These are phyloP conservation scores for Ceriops decandra DNA, from an alignment of 345 rosid species.

Conservation along the genomic window DNA sequence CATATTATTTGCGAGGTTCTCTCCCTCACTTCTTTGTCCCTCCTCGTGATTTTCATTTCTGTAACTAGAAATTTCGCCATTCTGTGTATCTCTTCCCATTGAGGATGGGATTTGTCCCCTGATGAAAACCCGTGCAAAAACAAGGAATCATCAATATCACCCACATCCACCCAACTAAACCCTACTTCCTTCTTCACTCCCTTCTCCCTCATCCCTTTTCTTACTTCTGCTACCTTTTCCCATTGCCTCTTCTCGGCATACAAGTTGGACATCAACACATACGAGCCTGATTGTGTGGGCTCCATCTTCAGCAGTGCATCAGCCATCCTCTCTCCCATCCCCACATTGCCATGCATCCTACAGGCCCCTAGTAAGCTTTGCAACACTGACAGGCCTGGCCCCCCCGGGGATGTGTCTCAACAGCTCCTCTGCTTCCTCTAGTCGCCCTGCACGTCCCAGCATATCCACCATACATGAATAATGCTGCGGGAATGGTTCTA, in stretches of 20 bases:
- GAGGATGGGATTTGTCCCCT: constrained; percentile 66
- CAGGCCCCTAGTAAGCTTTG: constrained; percentile 86
- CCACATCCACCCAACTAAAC: constrained; percentile 77
- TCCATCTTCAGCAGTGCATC: constrained; percentile 56
- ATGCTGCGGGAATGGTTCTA: constrained; percentile 69
- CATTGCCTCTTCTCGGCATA: constrained; percentile 78
- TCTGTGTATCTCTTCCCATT: constrained; percentile 44
- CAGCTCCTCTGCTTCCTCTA: constrained; percentile 67
- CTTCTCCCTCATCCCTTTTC: constrained; percentile 66
- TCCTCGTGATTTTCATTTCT: constrained; percentile 52
- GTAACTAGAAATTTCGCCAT: constrained; percentile 54
- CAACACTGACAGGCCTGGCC: constrained; percentile 62
- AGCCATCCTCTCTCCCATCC: constrained; percentile 60
- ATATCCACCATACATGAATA: constrained; percentile 90
- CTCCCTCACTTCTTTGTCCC: constrained; percentile 1
- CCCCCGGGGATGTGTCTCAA: constrained; percentile 56
- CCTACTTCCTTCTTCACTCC: constrained; percentile 83
- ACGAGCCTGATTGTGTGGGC: constrained; percentile 63
- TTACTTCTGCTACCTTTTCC: constrained; percentile 60
- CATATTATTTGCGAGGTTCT: background rate
- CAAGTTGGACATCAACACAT: constrained; percentile 78
- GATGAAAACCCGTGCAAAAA: constrained; percentile 65
- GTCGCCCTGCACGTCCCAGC: constrained; percentile 77
- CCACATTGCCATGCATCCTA: constrained; percentile 64
- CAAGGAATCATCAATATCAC: constrained; percentile 41